These are phyloP conservation scores for Trifolium subterraneum DNA, from an alignment of 306 rosid species.

Conservation along the genomic window DNA sequence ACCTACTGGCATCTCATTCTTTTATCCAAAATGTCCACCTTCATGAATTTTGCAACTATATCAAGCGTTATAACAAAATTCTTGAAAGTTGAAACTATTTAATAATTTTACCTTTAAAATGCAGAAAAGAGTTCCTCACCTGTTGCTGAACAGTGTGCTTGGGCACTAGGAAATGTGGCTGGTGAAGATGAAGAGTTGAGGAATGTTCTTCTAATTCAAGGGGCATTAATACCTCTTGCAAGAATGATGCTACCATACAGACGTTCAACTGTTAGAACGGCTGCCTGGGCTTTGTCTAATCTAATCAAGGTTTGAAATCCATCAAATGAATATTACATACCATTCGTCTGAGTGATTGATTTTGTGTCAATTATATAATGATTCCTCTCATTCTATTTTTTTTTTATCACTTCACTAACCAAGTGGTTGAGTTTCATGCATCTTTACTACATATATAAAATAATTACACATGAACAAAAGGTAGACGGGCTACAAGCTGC, in stretches of 20 bases:
- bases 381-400: constrained; percentile 28
- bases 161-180: constrained; percentile 97
- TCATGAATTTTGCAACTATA: constrained; percentile 12
- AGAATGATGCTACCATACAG: constrained; percentile 86
- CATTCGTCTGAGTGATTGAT: constrained; percentile 17
- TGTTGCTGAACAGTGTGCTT: constrained; percentile 96
- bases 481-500: too few species aligned
- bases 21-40: constrained; percentile 24
- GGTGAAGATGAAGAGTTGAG: constrained; percentile 96
- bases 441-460: too few species aligned
- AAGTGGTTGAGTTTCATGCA: too few species aligned
- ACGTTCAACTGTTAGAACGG: constrained; percentile 91
- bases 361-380: constrained; percentile 7
- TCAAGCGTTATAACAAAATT: constrained; percentile 16
- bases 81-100: constrained; percentile 38
- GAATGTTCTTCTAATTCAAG: constrained; percentile 81
- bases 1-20: constrained; percentile 26
- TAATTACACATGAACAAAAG: too few species aligned
- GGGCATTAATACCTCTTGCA: constrained; percentile 89
- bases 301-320: constrained; percentile 80
- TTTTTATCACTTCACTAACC: too few species aligned
- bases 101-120: constrained; percentile 36
- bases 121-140: constrained; percentile 86
- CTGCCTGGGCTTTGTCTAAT: constrained; percentile 99
- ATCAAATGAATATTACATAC: constrained; percentile 33